Evolutionary conservation across 2,329 filamentous ascomycete genomes (phyloP).

Genomic region (Scopulariopsis brevicaulis): DNA sequence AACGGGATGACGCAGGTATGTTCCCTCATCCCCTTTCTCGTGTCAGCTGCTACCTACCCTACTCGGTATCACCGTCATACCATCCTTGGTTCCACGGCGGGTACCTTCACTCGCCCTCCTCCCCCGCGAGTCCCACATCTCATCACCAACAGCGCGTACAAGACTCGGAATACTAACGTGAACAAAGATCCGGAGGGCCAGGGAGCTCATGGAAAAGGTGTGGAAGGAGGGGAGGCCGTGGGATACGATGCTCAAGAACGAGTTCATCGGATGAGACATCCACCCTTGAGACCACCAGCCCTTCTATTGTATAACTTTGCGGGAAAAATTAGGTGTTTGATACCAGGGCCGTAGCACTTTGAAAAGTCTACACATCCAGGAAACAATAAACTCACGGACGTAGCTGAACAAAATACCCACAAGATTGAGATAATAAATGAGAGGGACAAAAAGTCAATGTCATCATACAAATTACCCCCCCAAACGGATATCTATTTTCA

Average conservation of each 20-base stretch:
- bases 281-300: neutral
- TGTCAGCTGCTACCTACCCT: neutral
- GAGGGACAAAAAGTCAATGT: neutral
- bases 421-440: neutral
- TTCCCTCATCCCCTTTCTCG: conserved; percentile 3
- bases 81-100: neutral
- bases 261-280: conserved; percentile 52
- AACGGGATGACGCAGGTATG: conserved; percentile 67
- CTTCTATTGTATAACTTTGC: too few relatives aligned
- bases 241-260: conserved; percentile 55
- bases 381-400: neutral
- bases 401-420: neutral
- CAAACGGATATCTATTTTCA: conserved; percentile 3
- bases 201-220: conserved; percentile 53
- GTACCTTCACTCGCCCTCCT: neutral
- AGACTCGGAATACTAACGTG: neutral
- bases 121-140: neutral
- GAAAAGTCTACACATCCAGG: neutral
- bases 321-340: neutral
- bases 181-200: conserved; percentile 44
- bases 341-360: neutral
- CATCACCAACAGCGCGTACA: neutral
- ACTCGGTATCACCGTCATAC: conserved; percentile 2
- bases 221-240: conserved; percentile 59
- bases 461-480: neutral